Base-by-base conservation (phyloP, 768 basidiomycete species). In the Suillus luteus region DNA sequence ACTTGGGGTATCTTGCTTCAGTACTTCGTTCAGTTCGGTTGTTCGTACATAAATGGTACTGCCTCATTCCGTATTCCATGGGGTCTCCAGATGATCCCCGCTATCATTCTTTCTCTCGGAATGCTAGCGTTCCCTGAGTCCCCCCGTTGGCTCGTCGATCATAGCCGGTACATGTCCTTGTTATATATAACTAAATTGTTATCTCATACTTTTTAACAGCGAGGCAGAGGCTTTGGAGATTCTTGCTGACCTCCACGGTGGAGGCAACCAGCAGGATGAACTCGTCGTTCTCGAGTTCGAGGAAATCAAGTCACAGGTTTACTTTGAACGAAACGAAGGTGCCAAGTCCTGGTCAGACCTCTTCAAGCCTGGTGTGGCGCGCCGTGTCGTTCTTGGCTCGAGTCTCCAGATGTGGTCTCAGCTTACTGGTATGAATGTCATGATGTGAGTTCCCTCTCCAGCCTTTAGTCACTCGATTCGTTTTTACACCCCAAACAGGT, bases 331-430 rank as follows among this genome's bases (percentile, higher is more conserved):
- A 22, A 85, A 77, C 0, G 83, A 90, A 73, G 91, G 90, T 19
- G 87, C 89, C 33, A 91, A 90, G 69, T 87, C 86, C 0, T 88
- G 85, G 69, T 66, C 81, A 14, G 90, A 93, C 72, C 77, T 92
- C 22, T 66, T 92, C 62, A 88, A 85, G 68, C 82, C 83, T 9
- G 85, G 86, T 41, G 85, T 90, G 66, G 78, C 88, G 59, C 85
- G 90, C 60, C 88, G 91, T 69, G 89, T 92, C 35, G 76, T 83
- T 64, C 82, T 93, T 31, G 92, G 90, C 43, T 81, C 82, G 64
- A 80, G 81, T n/a, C 77, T 92, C 44, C 91, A 93, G 74, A 89
- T 89, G 85, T 92, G 90, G 91, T 86, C 85, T 65, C 91, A 92
- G 70, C 78, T 91, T 22, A 82, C 81, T 11, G 88, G 89, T 41